These are phyloP conservation scores for Fusarium aywerte DNA, from an alignment of 2,329 filamentous ascomycete genomes.

Conservation along the genomic window DNA sequence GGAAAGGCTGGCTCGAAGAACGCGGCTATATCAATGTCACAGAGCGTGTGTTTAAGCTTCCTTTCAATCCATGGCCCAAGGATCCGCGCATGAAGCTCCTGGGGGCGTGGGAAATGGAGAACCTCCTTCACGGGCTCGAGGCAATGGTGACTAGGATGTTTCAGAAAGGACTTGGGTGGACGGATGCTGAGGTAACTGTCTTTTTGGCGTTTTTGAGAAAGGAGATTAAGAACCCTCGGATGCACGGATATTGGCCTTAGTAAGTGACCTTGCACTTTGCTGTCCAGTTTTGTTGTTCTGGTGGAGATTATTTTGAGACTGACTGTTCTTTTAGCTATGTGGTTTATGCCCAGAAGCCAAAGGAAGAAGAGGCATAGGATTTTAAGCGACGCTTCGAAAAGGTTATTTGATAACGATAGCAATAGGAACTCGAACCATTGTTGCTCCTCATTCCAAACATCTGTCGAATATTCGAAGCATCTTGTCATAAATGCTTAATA, in stretches of 20 bases:
- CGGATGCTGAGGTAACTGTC: conserved; percentile 36
- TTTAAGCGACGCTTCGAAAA: background rate
- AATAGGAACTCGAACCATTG: too few relatives aligned
- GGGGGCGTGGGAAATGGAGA: conserved; percentile 50
- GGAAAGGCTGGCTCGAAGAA: conserved; percentile 54
- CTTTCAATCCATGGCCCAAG: conserved; percentile 61
- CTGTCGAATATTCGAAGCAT: too few relatives aligned
- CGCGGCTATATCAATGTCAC: conserved; percentile 63
- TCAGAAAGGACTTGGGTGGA: conserved; percentile 44
- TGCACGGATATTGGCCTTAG: conserved; percentile 44
- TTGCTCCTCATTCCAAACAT: too few relatives aligned
- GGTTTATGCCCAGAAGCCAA: conserved; percentile 24
- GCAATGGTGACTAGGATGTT: conserved; percentile 50
- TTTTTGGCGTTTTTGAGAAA: conserved; percentile 38
- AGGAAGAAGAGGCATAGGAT: background rate
- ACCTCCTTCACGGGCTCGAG: conserved; percentile 41
- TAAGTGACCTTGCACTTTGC: conserved; percentile 7
- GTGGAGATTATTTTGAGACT: background rate
- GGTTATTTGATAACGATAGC: too few relatives aligned
- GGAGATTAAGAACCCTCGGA: conserved; percentile 36
- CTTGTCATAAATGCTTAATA: background rate
- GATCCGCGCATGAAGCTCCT: conserved; percentile 62
- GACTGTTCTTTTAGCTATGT: conserved; percentile 22
- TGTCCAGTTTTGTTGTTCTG: too few relatives aligned
- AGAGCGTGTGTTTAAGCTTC: conserved; percentile 59